These are phyloP conservation scores for Chrysoporthe austroafricana DNA, from an alignment of 2,329 filamentous ascomycete genomes.

Conservation along the genomic window DNA sequence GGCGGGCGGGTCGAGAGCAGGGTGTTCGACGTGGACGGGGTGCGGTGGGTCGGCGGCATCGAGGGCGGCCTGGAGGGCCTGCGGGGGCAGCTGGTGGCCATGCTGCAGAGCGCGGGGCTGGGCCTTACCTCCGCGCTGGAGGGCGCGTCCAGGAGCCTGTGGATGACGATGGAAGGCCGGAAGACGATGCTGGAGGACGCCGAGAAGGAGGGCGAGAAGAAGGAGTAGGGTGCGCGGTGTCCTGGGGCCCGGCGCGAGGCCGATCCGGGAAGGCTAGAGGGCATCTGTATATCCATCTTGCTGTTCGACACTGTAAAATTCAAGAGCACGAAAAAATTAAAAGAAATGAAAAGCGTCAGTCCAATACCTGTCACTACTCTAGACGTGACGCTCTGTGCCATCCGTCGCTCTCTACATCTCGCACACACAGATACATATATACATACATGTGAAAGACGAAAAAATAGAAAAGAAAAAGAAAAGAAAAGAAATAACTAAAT, in stretches of 20 bases:
- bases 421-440: too few species aligned
- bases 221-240: constrained; percentile 30
- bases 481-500: neutral
- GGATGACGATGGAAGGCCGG: constrained; percentile 84
- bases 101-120: constrained; percentile 80
- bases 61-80: constrained; percentile 80
- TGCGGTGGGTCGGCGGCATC: constrained; percentile 71
- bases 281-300: neutral
- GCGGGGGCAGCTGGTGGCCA: constrained; percentile 76
- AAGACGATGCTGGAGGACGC: constrained; percentile 81
- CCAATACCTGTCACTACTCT: neutral
- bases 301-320: constrained; percentile 6
- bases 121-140: constrained; percentile 80
- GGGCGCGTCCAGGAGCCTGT: constrained; percentile 78
- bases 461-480: neutral
- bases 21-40: constrained; percentile 76
- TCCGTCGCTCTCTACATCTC: neutral
- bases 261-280: neutral
- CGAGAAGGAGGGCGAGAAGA: constrained; percentile 38
- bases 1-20: constrained; percentile 86
- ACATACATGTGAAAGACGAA: neutral
- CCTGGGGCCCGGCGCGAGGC: neutral
- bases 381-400: neutral
- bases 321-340: neutral
- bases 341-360: neutral